Percentiles rank a stretch among this genome's conserved stretches.
Conservation (phyloP, 2,329 filamentous ascomycete species). For the Colletotrichum sp. region DNA sequence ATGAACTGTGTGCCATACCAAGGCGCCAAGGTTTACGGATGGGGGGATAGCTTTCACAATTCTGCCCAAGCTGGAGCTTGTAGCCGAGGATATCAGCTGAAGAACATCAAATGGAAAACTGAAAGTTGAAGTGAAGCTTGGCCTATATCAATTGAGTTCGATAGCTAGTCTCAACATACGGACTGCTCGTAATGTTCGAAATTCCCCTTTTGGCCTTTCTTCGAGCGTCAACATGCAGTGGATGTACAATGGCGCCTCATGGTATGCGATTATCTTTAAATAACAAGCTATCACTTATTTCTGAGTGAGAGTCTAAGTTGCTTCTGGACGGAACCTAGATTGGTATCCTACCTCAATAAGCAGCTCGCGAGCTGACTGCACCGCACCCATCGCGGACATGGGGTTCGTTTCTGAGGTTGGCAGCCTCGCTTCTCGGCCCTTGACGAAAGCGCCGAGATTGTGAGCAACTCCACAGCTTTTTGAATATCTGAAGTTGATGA, state of each 20-base stretch:
- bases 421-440: not conserved
- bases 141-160: not conserved
- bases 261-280: not conserved
- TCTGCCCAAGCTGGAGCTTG: not conserved
- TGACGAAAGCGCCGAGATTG: not conserved
- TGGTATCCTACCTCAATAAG: not conserved
- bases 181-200: not conserved
- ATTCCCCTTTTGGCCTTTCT: not conserved
- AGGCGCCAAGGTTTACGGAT: not conserved
- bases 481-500: not conserved
- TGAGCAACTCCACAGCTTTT: accelerated
- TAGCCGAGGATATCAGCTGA: not conserved
- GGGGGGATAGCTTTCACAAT: not conserved
- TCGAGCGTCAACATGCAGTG: not conserved
- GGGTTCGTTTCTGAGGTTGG: not conserved
- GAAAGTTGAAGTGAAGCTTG: not conserved
- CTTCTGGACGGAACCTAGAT: accelerated
- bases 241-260: not conserved
- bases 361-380: not conserved
- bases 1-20: not conserved
- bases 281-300: accelerated
- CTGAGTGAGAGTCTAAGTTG: not conserved
- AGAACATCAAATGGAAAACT: not conserved
- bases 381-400: accelerated
- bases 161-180: not conserved